Base-by-base conservation (phyloP, 2,329 filamentous ascomycete species). In the Delphinella strobiligena region DNA sequence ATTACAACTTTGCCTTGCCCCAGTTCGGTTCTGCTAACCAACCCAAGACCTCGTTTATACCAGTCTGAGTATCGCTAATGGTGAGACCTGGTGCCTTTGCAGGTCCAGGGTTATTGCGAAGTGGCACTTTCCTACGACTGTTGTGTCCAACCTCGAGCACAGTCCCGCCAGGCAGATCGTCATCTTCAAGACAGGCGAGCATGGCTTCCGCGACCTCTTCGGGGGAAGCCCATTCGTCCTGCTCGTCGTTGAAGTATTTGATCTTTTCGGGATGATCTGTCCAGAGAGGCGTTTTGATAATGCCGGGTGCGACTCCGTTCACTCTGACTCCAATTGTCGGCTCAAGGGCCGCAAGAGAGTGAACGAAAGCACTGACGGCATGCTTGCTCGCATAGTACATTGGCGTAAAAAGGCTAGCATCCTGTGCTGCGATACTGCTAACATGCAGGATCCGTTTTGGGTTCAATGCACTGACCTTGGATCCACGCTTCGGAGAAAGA, bases 241-340 rank as follows among this genome's bases (percentile, higher is more conserved):
- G 52, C 3, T 45, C 52, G 16, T 61, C 55, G 29, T 68, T 62
- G 1, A 78, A 43, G 46, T 71, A 66, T 42, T 59, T 60, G 48
- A 76, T 37, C 51, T 78, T 79, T 53, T 78, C 74, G 0, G 72
- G 71, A 47, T 77, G 64, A 2, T 78, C 74, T 0, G 67, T 74
- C 72, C 73, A 79, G 4, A 78, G 55, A 5, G 75, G 75, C 10
- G 75, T 78, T 45, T 69, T 74, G 48, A 78, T 74, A 1, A 77
- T 55, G 0, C 74, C 75, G 0, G 75, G 75, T 12, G 73, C 72
- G 2, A 78, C 73, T 4, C 67, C 73, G 15, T 73, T 75, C 12
- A 78, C 72, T 0, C 73, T 58, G 37, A 79, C 73, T 0, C 69
- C 70, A 17, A 70, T 48, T 1, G 49, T 50, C 1, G 56, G 39